Percentiles rank a stretch among this genome's conserved stretches.
These are phyloP conservation scores for Mariannaea sp. DNA, from an alignment of 2,329 filamentous ascomycete species.

Conservation along the genomic window DNA sequence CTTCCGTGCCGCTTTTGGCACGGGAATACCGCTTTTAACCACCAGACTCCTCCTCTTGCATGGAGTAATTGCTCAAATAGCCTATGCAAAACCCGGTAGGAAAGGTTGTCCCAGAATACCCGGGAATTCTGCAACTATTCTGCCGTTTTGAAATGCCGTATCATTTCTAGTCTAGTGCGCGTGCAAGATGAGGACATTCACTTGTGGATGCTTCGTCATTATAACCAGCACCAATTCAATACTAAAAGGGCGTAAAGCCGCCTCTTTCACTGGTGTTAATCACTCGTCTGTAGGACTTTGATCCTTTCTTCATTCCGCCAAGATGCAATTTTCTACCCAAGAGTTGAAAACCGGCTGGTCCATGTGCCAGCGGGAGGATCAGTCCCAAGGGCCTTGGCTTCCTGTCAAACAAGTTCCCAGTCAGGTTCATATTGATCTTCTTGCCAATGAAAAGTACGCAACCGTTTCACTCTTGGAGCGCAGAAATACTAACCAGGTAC, in stretches of 20 bases:
- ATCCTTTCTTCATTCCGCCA: neutral
- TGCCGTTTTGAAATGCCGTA: neutral
- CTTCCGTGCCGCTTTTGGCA: slow-evolving; percentile 3
- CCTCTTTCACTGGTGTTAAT: neutral
- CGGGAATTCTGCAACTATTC: neutral
- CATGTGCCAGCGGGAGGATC: neutral
- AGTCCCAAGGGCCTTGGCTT: neutral
- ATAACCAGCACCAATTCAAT: neutral
- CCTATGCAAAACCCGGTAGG: neutral
- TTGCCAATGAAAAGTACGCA: slow-evolving; percentile 1
- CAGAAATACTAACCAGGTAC: neutral
- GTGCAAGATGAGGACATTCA: neutral
- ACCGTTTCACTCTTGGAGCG: neutral
- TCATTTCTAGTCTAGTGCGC: neutral
- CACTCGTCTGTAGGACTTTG: neutral
- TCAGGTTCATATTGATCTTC: slow-evolving; percentile 3
- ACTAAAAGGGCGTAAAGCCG: neutral
- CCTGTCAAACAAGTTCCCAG: slow-evolving; percentile 6
- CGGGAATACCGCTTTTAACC: neutral
- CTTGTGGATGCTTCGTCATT: neutral
- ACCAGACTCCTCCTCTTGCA: neutral
- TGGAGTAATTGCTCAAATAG: neutral
- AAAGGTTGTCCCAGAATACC: neutral
- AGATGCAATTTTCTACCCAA: neutral
- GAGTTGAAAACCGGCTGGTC: slow-evolving; percentile 6